Evolutionary conservation across 352 stramenopile genomes (phyloP).

Genomic region (Pythium phragmiticola): DNA sequence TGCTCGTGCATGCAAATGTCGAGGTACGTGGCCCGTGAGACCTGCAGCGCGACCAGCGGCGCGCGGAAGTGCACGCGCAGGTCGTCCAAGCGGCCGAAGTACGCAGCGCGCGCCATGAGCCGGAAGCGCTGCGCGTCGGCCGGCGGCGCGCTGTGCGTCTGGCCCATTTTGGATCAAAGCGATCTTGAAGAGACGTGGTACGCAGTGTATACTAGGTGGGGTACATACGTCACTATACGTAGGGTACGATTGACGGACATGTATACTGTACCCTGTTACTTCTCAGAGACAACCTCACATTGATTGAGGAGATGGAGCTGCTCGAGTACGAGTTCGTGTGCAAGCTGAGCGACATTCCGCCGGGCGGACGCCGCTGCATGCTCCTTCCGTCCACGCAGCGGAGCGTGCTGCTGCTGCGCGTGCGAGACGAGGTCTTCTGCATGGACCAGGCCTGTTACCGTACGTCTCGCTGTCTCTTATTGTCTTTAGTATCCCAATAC

Average conservation of each 20-base stretch:
- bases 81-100: conserved; percentile 42
- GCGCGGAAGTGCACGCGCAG: conserved; percentile 43
- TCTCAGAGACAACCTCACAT: not conserved
- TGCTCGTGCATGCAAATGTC: conserved; percentile 72
- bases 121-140: conserved; percentile 58
- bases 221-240: too few relatives aligned
- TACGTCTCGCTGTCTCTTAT: conserved; percentile 13
- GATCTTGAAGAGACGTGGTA: conserved; percentile 11
- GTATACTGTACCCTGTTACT: not conserved
- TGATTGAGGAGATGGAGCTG: conserved; percentile 23
- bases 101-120: conserved; percentile 40
- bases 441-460: conserved; percentile 88
- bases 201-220: not conserved
- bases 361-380: conserved; percentile 51
- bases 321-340: conserved; percentile 70
- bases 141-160: conserved; percentile 56
- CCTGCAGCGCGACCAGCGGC: conserved; percentile 53
- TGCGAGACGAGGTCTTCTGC: conserved; percentile 68
- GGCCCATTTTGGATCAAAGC: conserved; percentile 34
- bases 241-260: too few relatives aligned
- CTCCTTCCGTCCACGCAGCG: conserved; percentile 60
- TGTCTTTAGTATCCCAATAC: not conserved
- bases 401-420: conserved; percentile 69
- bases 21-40: conserved; percentile 74
- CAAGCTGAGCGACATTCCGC: conserved; percentile 57